Evolutionary conservation across 1,139 yeast species (phyloP), one percentile per base, ranked within the genome.

Genomic region (Pichia sp.): DNA sequence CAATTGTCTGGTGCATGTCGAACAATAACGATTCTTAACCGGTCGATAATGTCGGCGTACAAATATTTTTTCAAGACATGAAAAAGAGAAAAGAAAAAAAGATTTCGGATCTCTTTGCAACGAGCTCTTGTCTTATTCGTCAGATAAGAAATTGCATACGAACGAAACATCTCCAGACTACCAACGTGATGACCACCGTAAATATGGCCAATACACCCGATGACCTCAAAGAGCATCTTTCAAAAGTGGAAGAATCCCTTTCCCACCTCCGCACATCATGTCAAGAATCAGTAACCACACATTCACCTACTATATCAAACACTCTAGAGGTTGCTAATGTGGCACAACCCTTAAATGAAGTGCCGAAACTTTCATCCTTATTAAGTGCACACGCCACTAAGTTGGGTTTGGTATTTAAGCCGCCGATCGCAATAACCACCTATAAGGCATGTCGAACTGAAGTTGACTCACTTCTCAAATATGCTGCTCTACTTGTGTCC

Each of bases 351-450:
- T 64, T 80, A 26, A 73, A 71, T 15, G 95, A 88, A 62, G 65
- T 87, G 31, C 68, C 66, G 10, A 89, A 88, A 65, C 68, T 86
- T 13, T 69, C 81, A 38, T 75, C 78, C 55, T 72, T 89, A 47
- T 74, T 85, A n/a, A 82, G 78, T 67, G 93, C 96, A 1, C 92
- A 87, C 67, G 76, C 86, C 1, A 88, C 96, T 3, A 88, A 87
- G 67, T 75, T 87, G 3, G 96, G 95, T 5, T 81, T 89, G 44
- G 79, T 89, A 1, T 85, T 84, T 69, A 81, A 84, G 62, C 87
- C 90, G 1, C 82, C 82, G 6, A 78, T 75, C 58, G 59, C 69
- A 64, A 56, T 78, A 60, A 63, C 71, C 49, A 58, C 59, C 34
- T 61, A 62, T 50, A 74, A 70, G 15, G 81, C 89, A 0, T 85